Evolutionary conservation across 257 asterid genomes (phyloP).

Genomic region (Leptodermis oblonga): DNA sequence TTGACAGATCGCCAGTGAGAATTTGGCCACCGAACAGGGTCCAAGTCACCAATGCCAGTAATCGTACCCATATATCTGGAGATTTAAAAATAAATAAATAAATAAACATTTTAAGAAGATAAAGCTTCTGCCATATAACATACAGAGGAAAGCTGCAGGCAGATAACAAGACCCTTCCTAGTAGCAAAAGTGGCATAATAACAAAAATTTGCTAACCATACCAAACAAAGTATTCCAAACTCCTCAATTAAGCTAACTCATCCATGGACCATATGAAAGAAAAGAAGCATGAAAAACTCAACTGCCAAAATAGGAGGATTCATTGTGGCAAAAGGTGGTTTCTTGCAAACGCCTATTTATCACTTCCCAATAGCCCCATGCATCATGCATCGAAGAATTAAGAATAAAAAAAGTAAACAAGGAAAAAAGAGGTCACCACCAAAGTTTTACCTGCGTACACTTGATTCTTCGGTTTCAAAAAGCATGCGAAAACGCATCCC

Average conservation of each 20-base stretch:
- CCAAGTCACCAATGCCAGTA: conserved; percentile 93
- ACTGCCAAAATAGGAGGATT: background rate
- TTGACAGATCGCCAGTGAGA: conserved; percentile 98
- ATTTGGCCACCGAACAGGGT: conserved; percentile 88
- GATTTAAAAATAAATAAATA: background rate
- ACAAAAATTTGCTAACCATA: background rate
- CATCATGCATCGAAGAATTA: background rate
- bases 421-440: conserved; percentile 7
- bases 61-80: conserved; percentile 96
- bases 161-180: background rate
- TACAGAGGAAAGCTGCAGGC: background rate
- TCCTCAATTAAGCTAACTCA: background rate
- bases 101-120: conserved; percentile 19
- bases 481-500: conserved; percentile 99
- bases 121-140: background rate
- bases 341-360: background rate
- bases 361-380: background rate
- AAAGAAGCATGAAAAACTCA: too few species aligned
- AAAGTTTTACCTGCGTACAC: conserved; percentile 78
- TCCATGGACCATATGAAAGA: background rate
- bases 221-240: background rate
- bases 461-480: conserved; percentile 97
- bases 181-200: background rate
- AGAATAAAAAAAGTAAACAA: background rate
- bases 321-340: background rate